phyloP scores from a whole-genome alignment of 1,139 yeast genomes.

The Suhomyces bolitotheri region DNA sequence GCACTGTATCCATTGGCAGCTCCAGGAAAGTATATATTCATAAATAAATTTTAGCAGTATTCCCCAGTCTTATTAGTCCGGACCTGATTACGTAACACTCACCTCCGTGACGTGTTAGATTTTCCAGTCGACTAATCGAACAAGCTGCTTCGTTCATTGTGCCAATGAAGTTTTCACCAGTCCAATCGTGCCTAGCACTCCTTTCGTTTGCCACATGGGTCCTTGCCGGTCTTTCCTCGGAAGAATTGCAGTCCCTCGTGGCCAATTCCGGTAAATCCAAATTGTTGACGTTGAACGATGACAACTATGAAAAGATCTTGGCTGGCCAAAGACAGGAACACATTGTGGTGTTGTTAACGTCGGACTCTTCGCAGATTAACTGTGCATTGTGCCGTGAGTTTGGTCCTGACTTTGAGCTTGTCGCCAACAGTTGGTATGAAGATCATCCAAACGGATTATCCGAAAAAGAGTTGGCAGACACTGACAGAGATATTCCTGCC shows the following conservation, averaged over 20 bases:
- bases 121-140: conserved; percentile 1
- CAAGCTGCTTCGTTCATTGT: neutral
- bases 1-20: conserved; percentile 42
- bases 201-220: conserved; percentile 12
- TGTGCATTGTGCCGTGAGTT: conserved; percentile 75
- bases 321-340: conserved; percentile 73
- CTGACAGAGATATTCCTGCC: conserved; percentile 24
- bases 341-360: conserved; percentile 67
- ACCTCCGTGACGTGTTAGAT: conserved; percentile 11
- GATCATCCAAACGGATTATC: conserved; percentile 40
- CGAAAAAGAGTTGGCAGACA: conserved; percentile 30
- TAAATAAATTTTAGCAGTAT: neutral
- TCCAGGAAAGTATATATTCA: conserved; percentile 1
- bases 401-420: conserved; percentile 60
- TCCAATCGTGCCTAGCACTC: conserved; percentile 14
- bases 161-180: conserved; percentile 12
- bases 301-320: conserved; percentile 58
- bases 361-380: conserved; percentile 69
- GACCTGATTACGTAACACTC: neutral
- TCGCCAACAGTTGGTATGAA: conserved; percentile 59
- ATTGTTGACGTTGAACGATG: conserved; percentile 51
- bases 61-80: no score
- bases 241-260: conserved; percentile 27
- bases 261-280: conserved; percentile 22
- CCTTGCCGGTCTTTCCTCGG: conserved; percentile 31